A percentile compares a stretch with the other conserved stretches of the same genome.
These are phyloP conservation scores for Ulota crispa DNA, from an alignment of 225 moss, liverwort and hornwort genomes.

Conservation along the genomic window DNA sequence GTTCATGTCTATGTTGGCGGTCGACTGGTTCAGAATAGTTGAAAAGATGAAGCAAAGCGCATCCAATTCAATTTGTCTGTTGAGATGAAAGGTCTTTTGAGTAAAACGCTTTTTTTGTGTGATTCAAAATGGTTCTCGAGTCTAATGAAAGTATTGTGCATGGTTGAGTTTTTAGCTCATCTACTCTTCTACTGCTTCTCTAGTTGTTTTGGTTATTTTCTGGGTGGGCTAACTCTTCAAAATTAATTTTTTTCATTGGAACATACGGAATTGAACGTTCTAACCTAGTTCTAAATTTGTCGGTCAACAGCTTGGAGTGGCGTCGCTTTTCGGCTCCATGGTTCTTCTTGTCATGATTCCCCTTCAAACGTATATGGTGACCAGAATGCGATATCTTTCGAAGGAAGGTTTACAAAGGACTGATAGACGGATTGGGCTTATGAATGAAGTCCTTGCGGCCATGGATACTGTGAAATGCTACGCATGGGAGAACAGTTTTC, in stretches of 20 bases:
- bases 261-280: background rate
- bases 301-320: constrained; percentile 46
- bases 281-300: constrained; percentile 22
- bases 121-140: background rate
- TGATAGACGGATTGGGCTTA: constrained; percentile 60
- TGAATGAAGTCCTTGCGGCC: constrained; percentile 59
- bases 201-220: background rate
- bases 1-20: background rate
- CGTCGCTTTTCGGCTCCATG: constrained; percentile 53
- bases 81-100: background rate
- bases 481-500: constrained; percentile 79
- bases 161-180: background rate
- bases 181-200: background rate
- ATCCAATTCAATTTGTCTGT: background rate
- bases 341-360: constrained; percentile 61
- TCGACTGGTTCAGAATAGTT: background rate
- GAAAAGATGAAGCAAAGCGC: background rate
- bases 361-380: constrained; percentile 53
- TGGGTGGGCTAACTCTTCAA: background rate
- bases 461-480: constrained; percentile 91
- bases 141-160: background rate
- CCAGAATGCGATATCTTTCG: constrained; percentile 33
- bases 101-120: background rate
- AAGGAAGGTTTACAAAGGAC: constrained; percentile 53
- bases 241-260: background rate